Evolutionary conservation across 805 yeast genomes (phyloP).

Genomic region (Phaffomyces antillensis): DNA sequence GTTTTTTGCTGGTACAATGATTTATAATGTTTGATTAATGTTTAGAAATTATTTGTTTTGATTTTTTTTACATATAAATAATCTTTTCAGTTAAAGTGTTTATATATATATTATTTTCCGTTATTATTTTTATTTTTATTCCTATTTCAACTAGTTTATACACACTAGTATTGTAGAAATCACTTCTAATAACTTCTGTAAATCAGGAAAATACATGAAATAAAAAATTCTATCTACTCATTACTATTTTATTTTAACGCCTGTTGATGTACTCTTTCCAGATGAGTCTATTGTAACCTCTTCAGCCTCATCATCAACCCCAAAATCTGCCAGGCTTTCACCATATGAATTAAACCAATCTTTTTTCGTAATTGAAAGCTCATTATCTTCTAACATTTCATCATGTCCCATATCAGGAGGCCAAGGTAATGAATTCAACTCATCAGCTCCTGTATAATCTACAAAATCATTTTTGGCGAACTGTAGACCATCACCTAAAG

Average conservation of each 20-base stretch:
- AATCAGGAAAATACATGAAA: too few relatives aligned
- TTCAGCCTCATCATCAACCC: slow-evolving; percentile 66
- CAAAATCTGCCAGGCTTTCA: slow-evolving; percentile 77
- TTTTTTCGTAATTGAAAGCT: slow-evolving; percentile 20
- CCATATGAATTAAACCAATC: slow-evolving; percentile 77
- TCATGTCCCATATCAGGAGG: slow-evolving; percentile 80
- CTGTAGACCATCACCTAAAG: slow-evolving; percentile 51
- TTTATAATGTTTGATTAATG: background rate
- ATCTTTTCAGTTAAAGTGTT: too few relatives aligned
- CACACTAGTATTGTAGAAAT: too few relatives aligned
- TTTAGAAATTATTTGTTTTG: background rate
- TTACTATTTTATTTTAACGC: background rate
- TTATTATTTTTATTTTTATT: background rate
- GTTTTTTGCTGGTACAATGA: background rate
- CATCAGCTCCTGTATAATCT: slow-evolving; percentile 37
- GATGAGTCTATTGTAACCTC: background rate
- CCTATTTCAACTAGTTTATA: too few relatives aligned
- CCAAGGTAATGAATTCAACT: slow-evolving; percentile 70
- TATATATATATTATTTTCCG: background rate
- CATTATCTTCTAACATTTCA: slow-evolving; percentile 13
- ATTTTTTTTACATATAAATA: too few relatives aligned
- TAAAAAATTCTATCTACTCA: too few relatives aligned
- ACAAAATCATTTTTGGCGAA: slow-evolving; percentile 50
- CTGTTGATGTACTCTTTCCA: background rate
- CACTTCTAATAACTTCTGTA: too few relatives aligned